phyloP scores from a whole-genome alignment of 2,329 filamentous ascomycete genomes.

The Colletotrichum sp. region DNA sequence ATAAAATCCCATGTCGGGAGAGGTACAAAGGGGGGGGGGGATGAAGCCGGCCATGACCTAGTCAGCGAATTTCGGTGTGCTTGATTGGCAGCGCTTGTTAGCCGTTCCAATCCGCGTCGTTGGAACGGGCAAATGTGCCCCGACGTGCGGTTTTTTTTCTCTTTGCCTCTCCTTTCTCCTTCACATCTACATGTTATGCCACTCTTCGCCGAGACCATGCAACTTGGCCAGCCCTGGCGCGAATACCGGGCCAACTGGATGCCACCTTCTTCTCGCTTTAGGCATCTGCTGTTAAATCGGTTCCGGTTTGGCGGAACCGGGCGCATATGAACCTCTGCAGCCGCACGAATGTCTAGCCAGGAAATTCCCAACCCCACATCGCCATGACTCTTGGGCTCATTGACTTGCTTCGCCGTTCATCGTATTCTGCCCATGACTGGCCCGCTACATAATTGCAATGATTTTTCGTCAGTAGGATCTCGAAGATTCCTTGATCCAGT shows the following conservation, averaged over 20 bases:
- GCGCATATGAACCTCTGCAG: not conserved
- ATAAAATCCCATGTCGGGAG: not conserved
- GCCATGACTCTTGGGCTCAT: not conserved
- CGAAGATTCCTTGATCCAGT: not conserved
- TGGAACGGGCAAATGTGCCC: conserved; percentile 11
- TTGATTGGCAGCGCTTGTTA: conserved; percentile 18
- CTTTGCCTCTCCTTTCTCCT: not conserved
- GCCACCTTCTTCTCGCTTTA: not conserved
- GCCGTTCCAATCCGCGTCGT: conserved; percentile 13
- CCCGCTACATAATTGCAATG: not conserved
- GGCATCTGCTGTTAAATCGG: not conserved
- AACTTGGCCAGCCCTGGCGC: not conserved
- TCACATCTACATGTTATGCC: not conserved
- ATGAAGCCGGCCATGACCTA: not conserved
- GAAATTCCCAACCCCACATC: not conserved
- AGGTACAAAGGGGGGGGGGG: not conserved
- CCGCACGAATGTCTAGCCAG: conserved; percentile 16
- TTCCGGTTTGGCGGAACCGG: conserved; percentile 1
- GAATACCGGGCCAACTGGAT: not conserved
- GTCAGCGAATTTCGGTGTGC: not conserved
- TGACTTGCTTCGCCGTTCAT: not conserved
- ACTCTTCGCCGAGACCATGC: not conserved
- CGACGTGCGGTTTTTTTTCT: not conserved
- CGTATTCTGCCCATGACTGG: not conserved
- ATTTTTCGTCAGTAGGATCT: not conserved